Conservation (phyloP, 768 basidiomycete species). For the Strobilomyces dryophilus region DNA sequence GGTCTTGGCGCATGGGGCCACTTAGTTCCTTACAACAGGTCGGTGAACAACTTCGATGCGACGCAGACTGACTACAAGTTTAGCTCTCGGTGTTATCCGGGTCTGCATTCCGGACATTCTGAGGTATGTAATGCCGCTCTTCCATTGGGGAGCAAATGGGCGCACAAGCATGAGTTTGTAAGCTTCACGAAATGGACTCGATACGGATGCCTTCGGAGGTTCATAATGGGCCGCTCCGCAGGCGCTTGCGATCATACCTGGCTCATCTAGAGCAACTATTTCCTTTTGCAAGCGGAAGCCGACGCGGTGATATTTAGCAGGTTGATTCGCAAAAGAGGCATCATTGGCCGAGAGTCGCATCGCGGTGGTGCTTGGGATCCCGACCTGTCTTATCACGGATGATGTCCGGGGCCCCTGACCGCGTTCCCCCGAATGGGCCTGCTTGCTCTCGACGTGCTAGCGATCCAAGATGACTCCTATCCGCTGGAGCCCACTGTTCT, state of each 20-base stretch:
- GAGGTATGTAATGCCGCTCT: neutral
- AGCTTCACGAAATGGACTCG: neutral
- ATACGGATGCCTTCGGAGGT: neutral
- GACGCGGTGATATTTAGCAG: neutral
- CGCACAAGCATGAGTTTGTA: neutral
- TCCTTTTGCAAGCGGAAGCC: neutral
- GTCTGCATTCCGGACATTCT: too few relatives aligned
- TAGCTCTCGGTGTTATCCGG: neutral
- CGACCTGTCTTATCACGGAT: neutral
- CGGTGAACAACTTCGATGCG: neutral
- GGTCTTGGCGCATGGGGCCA: too few relatives aligned
- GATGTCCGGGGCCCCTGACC: neutral
- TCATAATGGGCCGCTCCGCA: neutral
- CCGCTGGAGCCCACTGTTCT: neutral
- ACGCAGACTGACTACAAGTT: neutral
- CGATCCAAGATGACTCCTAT: neutral
- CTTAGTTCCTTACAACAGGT: too few relatives aligned
- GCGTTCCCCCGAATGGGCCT: neutral
- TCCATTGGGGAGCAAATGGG: neutral
- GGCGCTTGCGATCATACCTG: neutral
- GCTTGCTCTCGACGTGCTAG: neutral
- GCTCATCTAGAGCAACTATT: neutral
- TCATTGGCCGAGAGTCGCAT: neutral
- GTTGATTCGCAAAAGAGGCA: neutral
- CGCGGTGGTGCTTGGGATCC: neutral